Percentiles rank a stretch among this genome's conserved stretches.
These are phyloP conservation scores for Ceratocystis albifundus DNA, from an alignment of 2,329 filamentous ascomycete genomes.

Conservation along the genomic window DNA sequence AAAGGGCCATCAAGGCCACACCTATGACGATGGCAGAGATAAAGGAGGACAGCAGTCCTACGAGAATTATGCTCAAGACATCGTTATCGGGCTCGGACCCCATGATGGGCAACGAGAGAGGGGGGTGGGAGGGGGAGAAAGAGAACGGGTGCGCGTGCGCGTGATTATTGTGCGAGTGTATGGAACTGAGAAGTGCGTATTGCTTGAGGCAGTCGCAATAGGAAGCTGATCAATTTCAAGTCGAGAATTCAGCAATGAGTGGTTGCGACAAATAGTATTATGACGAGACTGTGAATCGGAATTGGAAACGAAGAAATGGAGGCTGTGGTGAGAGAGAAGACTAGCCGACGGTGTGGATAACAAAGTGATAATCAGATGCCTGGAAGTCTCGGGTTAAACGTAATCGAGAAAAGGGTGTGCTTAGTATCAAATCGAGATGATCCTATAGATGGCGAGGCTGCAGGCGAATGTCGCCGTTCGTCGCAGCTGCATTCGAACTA, in stretches of 20 bases:
- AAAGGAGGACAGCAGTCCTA: conserved; percentile 77
- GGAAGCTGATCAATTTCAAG: background rate
- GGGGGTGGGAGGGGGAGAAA: background rate
- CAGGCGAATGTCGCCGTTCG: conserved; percentile 4
- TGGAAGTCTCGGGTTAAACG: background rate
- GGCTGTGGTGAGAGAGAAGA: background rate
- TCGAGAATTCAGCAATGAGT: background rate
- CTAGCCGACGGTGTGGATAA: background rate
- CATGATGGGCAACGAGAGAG: conserved; percentile 12
- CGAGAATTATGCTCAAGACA: conserved; percentile 43
- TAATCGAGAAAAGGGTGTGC: background rate
- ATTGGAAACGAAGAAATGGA: conserved; percentile 8
- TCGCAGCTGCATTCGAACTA: conserved; percentile 14
- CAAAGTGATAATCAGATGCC: conserved; percentile 4
- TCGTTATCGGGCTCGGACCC: conserved; percentile 21
- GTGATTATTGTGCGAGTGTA: background rate
- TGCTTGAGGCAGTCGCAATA: background rate
- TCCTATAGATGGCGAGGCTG: conserved; percentile 2
- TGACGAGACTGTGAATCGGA: background rate
- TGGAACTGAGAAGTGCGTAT: background rate
- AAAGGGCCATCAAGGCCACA: conserved; percentile 47
- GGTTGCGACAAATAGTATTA: background rate
- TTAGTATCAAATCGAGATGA: background rate
- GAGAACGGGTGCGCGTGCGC: background rate
- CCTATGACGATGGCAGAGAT: conserved; percentile 70